A percentile compares a stretch with the other conserved stretches of the same genome.
phyloP scores from a whole-genome alignment of 345 rosid species.

The Camelina laxa region DNA sequence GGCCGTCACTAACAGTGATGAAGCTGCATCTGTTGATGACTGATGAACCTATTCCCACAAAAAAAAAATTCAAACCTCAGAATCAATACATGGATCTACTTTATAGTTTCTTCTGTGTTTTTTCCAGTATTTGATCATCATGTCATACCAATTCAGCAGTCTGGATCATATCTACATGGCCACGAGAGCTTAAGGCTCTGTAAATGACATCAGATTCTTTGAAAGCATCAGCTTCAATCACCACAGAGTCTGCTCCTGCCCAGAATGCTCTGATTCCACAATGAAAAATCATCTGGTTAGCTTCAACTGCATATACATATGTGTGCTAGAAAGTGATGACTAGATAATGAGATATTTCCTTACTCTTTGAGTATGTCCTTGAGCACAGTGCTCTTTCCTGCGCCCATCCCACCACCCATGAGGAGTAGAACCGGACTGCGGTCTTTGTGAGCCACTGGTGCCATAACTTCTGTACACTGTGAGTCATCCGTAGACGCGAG shows the following conservation, averaged over 20 bases:
- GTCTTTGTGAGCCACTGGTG: conserved; percentile 79
- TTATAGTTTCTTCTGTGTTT: background rate
- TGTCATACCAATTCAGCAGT: conserved; percentile 81
- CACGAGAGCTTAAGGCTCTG: conserved; percentile 83
- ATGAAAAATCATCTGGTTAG: conserved; percentile 21
- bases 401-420: conserved; percentile 99
- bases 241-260: conserved; percentile 82
- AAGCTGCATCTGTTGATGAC: conserved; percentile 95
- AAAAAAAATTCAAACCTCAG: background rate
- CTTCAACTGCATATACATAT: conserved; percentile 23
- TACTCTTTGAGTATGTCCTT: conserved; percentile 95
- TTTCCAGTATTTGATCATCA: background rate
- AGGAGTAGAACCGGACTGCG: conserved; percentile 89
- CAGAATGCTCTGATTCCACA: conserved; percentile 72
- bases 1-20: conserved; percentile 90
- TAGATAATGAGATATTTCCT: background rate
- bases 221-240: conserved; percentile 95
- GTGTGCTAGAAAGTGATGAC: background rate
- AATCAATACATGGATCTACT: background rate
- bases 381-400: conserved; percentile 97
- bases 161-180: conserved; percentile 83
- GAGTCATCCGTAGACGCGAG: conserved; percentile 58
- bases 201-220: conserved; percentile 95
- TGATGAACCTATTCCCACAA: conserved; percentile 74
- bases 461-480: conserved; percentile 81